phyloP scores from a whole-genome alignment of 371 early-diverging fungal genomes.

The Mucor plumbeus region DNA sequence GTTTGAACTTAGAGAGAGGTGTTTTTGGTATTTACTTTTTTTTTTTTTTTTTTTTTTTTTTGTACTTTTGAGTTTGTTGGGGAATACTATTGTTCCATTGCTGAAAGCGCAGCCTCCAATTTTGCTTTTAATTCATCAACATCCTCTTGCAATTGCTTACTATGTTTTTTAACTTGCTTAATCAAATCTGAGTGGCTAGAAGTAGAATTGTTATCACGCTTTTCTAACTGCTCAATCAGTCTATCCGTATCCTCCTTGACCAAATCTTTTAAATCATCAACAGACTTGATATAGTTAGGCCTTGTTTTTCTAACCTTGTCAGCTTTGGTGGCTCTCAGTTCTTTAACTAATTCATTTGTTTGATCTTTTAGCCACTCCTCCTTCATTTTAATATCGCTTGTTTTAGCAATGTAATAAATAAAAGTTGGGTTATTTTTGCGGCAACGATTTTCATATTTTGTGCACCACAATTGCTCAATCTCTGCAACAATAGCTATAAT shows the following conservation, averaged over 20 bases:
- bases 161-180: not conserved
- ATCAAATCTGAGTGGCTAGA: not conserved
- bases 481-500: conserved; percentile 20
- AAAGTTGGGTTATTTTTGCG: conserved; percentile 21
- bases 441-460: not conserved
- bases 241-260: conserved; percentile 1
- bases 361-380: not conserved
- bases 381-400: not conserved
- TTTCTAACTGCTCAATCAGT: not conserved
- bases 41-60: no score
- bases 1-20: no score
- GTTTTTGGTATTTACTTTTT: no score
- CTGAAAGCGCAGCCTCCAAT: not conserved
- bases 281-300: conserved; percentile 3
- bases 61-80: no score
- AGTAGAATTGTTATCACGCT: not conserved
- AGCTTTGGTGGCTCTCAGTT: not conserved
- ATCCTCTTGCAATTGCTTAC: not conserved
- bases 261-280: not conserved
- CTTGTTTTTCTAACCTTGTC: not conserved
- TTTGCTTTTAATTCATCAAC: not conserved
- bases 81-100: no score
- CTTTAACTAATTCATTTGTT: not conserved
- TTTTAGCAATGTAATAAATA: conserved; percentile 18
- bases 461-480: conserved; percentile 24